Evolutionary conservation across 75 land plant genomes (phyloP).

Genomic region (Adiantum capillusveneris): DNA sequence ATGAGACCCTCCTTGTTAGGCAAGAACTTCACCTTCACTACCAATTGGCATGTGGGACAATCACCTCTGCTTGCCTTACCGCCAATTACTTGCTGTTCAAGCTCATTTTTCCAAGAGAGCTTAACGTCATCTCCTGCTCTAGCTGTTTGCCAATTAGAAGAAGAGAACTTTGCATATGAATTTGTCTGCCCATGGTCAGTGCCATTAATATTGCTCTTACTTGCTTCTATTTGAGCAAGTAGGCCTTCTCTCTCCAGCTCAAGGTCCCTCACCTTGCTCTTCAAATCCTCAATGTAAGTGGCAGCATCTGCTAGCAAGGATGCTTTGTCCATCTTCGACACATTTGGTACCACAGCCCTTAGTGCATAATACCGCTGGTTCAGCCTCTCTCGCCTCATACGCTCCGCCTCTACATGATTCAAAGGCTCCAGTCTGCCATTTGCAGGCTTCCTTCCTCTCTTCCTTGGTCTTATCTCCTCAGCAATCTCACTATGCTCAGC

Average conservation of each 20-base stretch:
- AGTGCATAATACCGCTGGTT: slow-evolving; percentile 59
- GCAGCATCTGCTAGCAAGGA: slow-evolving; percentile 50
- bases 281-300: slow-evolving; percentile 48
- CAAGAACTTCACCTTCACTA: slow-evolving; percentile 10
- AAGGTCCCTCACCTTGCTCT: neutral
- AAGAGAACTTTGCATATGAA: too few relatives aligned
- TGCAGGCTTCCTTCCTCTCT: slow-evolving; percentile 50
- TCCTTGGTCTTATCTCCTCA: slow-evolving; percentile 49
- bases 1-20: slow-evolving; percentile 49
- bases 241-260: slow-evolving; percentile 23
- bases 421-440: slow-evolving; percentile 24
- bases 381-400: slow-evolving; percentile 57
- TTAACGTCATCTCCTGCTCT: neutral
- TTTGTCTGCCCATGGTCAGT: too few relatives aligned
- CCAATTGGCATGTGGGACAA: too few relatives aligned
- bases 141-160: too few relatives aligned
- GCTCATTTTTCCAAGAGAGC: neutral
- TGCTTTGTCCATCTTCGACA: slow-evolving; percentile 61
- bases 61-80: neutral
- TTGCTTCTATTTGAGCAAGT: slow-evolving; percentile 19
- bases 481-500: neutral
- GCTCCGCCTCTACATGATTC: slow-evolving; percentile 62
- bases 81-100: neutral
- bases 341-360: slow-evolving; percentile 55
- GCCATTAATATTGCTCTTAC: neutral